These are phyloP conservation scores for Saccharomyces uvarum DNA, from an alignment of 1,139 yeast species.

Conservation along the genomic window DNA sequence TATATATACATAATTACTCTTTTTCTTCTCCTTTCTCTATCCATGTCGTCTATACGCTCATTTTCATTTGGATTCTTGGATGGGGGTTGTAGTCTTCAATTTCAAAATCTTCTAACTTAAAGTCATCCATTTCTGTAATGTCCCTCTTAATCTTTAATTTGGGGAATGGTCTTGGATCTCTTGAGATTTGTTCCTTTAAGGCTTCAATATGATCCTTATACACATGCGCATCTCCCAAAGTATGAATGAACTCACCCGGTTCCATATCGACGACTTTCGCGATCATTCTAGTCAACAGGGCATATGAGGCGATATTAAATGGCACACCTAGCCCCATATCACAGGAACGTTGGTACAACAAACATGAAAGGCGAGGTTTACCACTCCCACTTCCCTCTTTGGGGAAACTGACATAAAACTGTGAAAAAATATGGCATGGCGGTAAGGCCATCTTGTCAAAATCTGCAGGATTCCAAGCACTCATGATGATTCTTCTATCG, in stretches of 20 bases:
- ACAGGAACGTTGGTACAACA: conserved; percentile 93
- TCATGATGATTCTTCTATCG: conserved; percentile 85
- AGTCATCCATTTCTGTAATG: conserved; percentile 73
- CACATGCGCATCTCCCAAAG: conserved; percentile 95
- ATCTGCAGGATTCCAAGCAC: conserved; percentile 98
- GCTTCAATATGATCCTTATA: conserved; percentile 91
- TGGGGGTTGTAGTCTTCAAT: conserved; percentile 75
- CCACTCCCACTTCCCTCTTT: conserved; percentile 30
- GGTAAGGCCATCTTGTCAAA: conserved; percentile 92
- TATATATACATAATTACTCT: background rate
- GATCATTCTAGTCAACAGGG: conserved; percentile 84
- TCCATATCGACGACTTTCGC: conserved; percentile 92
- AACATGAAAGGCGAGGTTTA: conserved; percentile 71
- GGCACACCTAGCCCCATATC: conserved; percentile 99
- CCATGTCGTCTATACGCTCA: conserved; percentile 42
- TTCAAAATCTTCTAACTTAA: conserved; percentile 78
- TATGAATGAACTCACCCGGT: conserved; percentile 90
- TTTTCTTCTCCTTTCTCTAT: background rate
- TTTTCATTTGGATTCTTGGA: conserved; percentile 78
- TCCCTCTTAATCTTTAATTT: conserved; percentile 60
- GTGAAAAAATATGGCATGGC: conserved; percentile 95
- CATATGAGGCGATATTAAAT: conserved; percentile 93
- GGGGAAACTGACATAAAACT: conserved; percentile 84
- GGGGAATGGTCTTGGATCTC: conserved; percentile 78
- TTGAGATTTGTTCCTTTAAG: conserved; percentile 61